Base-by-base conservation (phyloP, 2,329 filamentous ascomycete species). In the Calycina marina region DNA sequence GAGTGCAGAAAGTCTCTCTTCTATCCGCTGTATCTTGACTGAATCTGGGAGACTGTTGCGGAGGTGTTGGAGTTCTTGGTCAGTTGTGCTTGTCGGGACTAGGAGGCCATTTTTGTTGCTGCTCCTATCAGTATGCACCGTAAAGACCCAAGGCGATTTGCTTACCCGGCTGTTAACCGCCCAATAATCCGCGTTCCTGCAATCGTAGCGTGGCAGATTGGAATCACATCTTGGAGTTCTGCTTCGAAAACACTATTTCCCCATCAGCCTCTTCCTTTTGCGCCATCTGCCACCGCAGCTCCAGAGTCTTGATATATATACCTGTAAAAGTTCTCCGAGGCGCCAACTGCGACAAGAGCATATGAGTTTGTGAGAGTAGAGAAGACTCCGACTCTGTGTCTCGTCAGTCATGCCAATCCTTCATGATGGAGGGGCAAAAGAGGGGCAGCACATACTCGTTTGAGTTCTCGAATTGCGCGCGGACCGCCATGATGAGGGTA, bases 261-360 rank as follows among this genome's bases (percentile, higher is more conserved):
- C 15, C 18, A n/a, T 36, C 25, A 36, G 25, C 20, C 13, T 28
- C 24, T 18, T 14, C 25, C 12, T 14, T 31, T 12, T 24, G 4
- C 24, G 5, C n/a, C 12, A 28, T 28, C n/a, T 30, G 18, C 30
- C 4, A 14, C n/a, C 13, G 4, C 22, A 14, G 25, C 20, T 11
- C 6, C 10, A 18, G 18, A 25, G 24, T n/a, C n/a, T n/a, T n/a
- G n/a, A n/a, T n/a, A 22, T 8, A 22, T n/a, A 14, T 56, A 78
- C 74, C 73, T 86, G 75, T 96, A 96, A 62, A 98, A 98, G 72
- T 96, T 96, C 68, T 94, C 86, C 53, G 84, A 93, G 49, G 83
- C 86, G 54, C 90, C 90, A 45, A 93, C 74, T 44, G 88, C 86
- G 49, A 94, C 84, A 50, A 98, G 70, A 49, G 86, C 85, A 61